Conservation (phyloP, 177 flowering plant genomes). For the Vitis hybrid region DNA sequence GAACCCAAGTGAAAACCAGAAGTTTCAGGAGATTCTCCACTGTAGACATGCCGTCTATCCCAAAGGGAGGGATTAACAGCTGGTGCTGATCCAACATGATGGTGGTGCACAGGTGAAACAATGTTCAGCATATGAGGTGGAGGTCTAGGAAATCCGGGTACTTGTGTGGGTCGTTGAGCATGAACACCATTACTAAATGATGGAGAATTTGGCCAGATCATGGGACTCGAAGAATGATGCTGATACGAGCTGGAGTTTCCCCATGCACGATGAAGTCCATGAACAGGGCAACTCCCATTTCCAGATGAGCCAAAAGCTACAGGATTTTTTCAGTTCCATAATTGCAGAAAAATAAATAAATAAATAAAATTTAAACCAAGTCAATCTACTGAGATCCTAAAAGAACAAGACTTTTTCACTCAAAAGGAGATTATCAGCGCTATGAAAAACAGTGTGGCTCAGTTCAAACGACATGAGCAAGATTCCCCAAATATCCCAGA, state of each 20-base stretch:
- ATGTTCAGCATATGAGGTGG: slow-evolving; percentile 24
- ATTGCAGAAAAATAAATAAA: too few species aligned
- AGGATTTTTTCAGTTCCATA: neutral
- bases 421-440: too few species aligned
- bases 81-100: slow-evolving; percentile 45
- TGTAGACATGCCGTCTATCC: slow-evolving; percentile 37
- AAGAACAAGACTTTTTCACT: too few species aligned
- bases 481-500: too few species aligned
- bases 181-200: slow-evolving; percentile 28
- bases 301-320: slow-evolving; percentile 25
- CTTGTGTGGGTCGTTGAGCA: slow-evolving; percentile 16
- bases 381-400: too few species aligned
- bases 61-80: slow-evolving; percentile 38
- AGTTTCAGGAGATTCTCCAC: slow-evolving; percentile 33
- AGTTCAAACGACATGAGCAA: too few species aligned
- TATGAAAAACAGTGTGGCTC: too few species aligned
- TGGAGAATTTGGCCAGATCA: slow-evolving; percentile 29
- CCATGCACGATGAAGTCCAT: slow-evolving; percentile 20
- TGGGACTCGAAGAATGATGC: slow-evolving; percentile 19
- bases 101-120: slow-evolving; percentile 18
- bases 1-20: slow-evolving; percentile 40
- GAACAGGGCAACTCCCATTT: slow-evolving; percentile 18
- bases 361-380: too few species aligned
- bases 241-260: slow-evolving; percentile 27
- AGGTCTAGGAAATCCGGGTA: slow-evolving; percentile 23